Base-by-base conservation (phyloP, 2,329 filamentous ascomycete species). In the Stagonosporopsis cucurbitacearum region DNA sequence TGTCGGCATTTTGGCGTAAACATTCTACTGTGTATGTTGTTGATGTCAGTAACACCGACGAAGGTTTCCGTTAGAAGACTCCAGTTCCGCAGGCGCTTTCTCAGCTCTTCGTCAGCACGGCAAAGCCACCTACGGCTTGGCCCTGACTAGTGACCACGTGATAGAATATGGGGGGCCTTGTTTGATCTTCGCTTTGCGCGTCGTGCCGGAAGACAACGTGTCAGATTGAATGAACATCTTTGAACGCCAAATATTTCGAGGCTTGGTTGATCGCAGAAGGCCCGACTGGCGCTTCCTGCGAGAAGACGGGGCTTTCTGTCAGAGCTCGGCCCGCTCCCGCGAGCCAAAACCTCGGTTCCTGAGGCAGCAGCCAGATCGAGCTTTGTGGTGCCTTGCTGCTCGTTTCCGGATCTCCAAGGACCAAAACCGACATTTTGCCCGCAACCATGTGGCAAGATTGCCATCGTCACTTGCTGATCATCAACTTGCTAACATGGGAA, bases 301-400 rank as follows among this genome's bases (percentile, higher is more conserved):
- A 44, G 43, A 41, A 46, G 36, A 50, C 46, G 53, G 53, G 47
- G 43, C 44, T 56, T 50, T 56, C 53, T 56, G 47, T 56, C 47
- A 56, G 30, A 56, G 46, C 47, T 56, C 53, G 53, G 53, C 53
- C 53, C 53, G 53, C 53, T 56, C 53, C 53, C 53, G 53, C 32
- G 53, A 51, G 53, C 53, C 53, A 56, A 50, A 43, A 56, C 20
- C 41, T 48, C 53, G 53, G 53, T 56, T 43, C 53, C 47, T 51
- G 37, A 56, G 53, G 53, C 47, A 51, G 50, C 25, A 56, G 46
- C 30, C 41, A 50, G 52, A 50, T 45, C 23, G 37, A n/a, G 15
- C 39, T 26, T 30, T 28, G 33, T 36, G 26, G 20, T 50, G 40
- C 33, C 13, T 39, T 33, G 26, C 33, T 8, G 28, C 46, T 41